Evolutionary conservation across 805 yeast species (phyloP), one percentile per base, ranked within the genome.

Genomic region (Candida berthetii): DNA sequence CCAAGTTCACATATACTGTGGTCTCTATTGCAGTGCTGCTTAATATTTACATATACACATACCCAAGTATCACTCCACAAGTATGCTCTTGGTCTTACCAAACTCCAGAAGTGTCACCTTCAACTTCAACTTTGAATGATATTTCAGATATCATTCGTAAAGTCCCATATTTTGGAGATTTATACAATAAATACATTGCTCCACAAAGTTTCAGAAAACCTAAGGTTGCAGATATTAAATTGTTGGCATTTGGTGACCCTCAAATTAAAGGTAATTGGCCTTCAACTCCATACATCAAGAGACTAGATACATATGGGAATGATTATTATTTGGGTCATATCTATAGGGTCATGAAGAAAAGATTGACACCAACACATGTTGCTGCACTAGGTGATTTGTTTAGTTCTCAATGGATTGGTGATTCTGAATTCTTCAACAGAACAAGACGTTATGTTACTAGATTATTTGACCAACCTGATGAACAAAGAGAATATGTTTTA

Each of bases 221-320:
- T 22, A 31, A 36, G 2, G 47, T 69, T 4, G 57, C 68, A 10
- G 79, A 74, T 49, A 73, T 90, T 39, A 78, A 77, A 47, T 62
- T 93, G 62, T 60, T 90, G 48, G 84, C 96, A 6, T 82, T 89
- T 60, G 99, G 98, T 7, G 99, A 93, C 56, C 99, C 99, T 0
- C 99, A 93, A 65, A 90, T 93, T 60, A 85, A 91, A 47, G 99
- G 99, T 2, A 77, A 81, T 50, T 80, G 87, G 84, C 76, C 74
- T 7, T 65, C 69, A 20, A 83, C 96, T 1, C 76, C 82, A 13
- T 79, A 81, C 54, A 68, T 86, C 43, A 83, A 85, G 45, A 63
- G 87, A 39, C 65, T 93, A 20, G 99, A 93, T 57, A 84, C 85
- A 42, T 83, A 62, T 55, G 99, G 96, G 2, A 93, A 93, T 64